Base-by-base conservation (phyloP, 352 stramenopile species). In the Globisporangium polare region DNA sequence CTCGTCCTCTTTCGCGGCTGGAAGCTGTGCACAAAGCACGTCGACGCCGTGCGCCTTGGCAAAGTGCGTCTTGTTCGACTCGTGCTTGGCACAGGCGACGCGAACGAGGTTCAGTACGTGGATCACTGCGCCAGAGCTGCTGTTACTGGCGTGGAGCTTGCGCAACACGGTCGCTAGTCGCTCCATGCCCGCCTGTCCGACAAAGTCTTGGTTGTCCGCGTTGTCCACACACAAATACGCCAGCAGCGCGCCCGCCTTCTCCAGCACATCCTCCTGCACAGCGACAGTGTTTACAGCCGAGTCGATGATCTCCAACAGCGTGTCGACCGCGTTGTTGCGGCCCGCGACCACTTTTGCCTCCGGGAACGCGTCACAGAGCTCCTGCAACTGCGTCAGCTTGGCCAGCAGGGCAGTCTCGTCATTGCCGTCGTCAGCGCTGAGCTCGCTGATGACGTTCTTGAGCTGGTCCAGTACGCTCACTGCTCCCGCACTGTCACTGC, bases 61-160 rank as follows among this genome's bases (percentile, higher is more conserved):
- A 29, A 92, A 86, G 13, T 80, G 66, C 24, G 73, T 59, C 69
- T 92, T 92, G 64, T 90, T 92, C 22, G 58, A 63, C 41, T 92
- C 83, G 53, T 92, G 77, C 60, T 89, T 88, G 35, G 63, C 42
- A 50, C 83, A 90, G 8, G 64, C 66, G 9, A 65, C 63, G 20
- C 80, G 83, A 3, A 88, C 53, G 5, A 75, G 59, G 2, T 58
- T 61, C 2, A 90, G 47, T 26, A 87, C 20, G 3, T 55, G 64
- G 13, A 33, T 33, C 20, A 46, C 52, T 12, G 52, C 31, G 46
- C 5, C 24, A 7, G 24, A 20, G 24, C 12, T 29, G 10, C n/a
- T 49, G 27, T n/a, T 10, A 8, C 7, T 33, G 1, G 17, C 49
- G n/a, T 33, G 26, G 26, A 54, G 49, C 27, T 54, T 54, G 49